phyloP scores from a whole-genome alignment of 2,329 filamentous ascomycete species.

The Colletotrichum cuscutae region DNA sequence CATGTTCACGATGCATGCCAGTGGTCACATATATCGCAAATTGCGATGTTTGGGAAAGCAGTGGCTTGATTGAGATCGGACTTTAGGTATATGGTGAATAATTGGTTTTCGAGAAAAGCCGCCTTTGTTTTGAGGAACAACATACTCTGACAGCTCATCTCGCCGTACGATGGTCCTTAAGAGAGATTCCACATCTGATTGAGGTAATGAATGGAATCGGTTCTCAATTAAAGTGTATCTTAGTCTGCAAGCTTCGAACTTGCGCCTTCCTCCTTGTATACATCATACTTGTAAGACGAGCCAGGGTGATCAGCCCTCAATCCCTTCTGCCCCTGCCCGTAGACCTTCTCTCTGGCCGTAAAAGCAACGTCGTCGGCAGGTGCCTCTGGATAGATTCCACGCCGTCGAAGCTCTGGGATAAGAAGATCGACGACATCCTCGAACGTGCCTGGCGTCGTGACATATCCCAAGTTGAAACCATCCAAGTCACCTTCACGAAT shows the following conservation, averaged over 20 bases:
- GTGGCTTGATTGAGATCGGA: too few relatives aligned
- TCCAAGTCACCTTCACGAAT: slow-evolving; percentile 53
- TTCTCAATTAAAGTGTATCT: not conserved
- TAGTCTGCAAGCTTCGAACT: not conserved
- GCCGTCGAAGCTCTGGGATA: slow-evolving; percentile 42
- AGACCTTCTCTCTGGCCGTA: slow-evolving; percentile 70
- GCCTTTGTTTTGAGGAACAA: too few relatives aligned
- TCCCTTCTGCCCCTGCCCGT: slow-evolving; percentile 66
- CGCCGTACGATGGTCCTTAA: too few relatives aligned
- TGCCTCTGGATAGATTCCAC: slow-evolving; percentile 44
- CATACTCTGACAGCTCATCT: too few relatives aligned
- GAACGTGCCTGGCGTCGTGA: slow-evolving; percentile 52
- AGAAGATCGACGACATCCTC: slow-evolving; percentile 46
- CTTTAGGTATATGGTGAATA: too few relatives aligned
- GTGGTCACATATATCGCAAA: too few relatives aligned
- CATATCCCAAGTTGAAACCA: slow-evolving; percentile 54
- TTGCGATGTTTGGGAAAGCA: too few relatives aligned
- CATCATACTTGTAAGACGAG: slow-evolving; percentile 69
- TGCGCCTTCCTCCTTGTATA: slow-evolving; percentile 64
- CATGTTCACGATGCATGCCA: too few relatives aligned
- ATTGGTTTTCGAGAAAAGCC: too few relatives aligned
- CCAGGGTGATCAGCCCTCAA: slow-evolving; percentile 69
- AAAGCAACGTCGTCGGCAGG: slow-evolving; percentile 47
- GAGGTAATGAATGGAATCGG: not conserved
- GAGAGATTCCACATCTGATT: too few relatives aligned